Percentiles rank a stretch among this genome's conserved stretches.
Conservation (phyloP, 2,329 filamentous ascomycete species). For the Exophiala aquamarina region DNA sequence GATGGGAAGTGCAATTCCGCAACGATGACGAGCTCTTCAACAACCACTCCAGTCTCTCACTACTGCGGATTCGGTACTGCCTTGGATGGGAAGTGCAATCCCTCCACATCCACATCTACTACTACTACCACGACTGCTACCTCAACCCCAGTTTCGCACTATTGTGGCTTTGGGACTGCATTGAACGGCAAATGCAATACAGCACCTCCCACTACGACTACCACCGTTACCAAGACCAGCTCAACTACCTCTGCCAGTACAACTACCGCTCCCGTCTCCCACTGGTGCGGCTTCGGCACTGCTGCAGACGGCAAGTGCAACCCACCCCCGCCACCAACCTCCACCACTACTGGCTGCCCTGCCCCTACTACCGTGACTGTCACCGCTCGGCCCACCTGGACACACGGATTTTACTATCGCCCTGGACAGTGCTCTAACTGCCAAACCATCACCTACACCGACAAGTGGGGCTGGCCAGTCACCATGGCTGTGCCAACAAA, state of each 20-base stretch:
- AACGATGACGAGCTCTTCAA: background rate
- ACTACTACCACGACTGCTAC: background rate
- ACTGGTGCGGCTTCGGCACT: slow-evolving; percentile 21
- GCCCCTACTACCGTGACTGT: slow-evolving; percentile 14
- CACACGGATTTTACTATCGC: slow-evolving; percentile 8
- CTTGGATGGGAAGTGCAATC: slow-evolving; percentile 9
- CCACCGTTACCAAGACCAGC: slow-evolving; percentile 1
- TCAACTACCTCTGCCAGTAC: slow-evolving; percentile 6
- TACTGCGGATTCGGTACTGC: slow-evolving; percentile 18
- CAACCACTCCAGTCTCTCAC: slow-evolving; percentile 2
- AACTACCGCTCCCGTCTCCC: slow-evolving; percentile 9
- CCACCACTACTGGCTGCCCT: slow-evolving; percentile 6
- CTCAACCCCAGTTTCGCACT: too few species aligned
- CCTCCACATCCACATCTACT: background rate
- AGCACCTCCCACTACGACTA: slow-evolving; percentile 5
- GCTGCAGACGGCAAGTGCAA: slow-evolving; percentile 20
- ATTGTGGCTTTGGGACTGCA: too few species aligned
- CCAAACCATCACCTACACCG: slow-evolving; percentile 32
- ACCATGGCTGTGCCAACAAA: slow-evolving; percentile 32
- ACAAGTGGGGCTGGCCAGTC: slow-evolving; percentile 27
- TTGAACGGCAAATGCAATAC: background rate
- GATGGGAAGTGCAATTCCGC: slow-evolving; percentile 9
- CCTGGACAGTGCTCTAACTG: slow-evolving; percentile 10
- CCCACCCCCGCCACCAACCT: slow-evolving; percentile 1
- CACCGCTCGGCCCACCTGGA: slow-evolving; percentile 14